phyloP scores from a whole-genome alignment of 768 basidiomycete genomes.

The Nidularia pulvinata region DNA sequence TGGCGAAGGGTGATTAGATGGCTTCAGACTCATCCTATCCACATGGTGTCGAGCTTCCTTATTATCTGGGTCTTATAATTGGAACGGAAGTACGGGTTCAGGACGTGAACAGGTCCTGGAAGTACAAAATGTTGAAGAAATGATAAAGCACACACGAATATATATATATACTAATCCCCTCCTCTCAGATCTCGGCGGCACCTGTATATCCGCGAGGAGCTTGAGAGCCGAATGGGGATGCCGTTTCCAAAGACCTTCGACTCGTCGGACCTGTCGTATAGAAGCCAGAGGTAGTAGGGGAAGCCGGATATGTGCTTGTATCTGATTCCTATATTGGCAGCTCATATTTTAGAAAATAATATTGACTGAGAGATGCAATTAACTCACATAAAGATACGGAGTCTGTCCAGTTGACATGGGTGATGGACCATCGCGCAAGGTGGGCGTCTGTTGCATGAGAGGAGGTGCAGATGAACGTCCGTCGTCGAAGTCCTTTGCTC shows the following conservation, averaged over 20 bases:
- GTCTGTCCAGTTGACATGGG: not conserved
- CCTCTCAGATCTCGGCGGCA: conserved; percentile 25
- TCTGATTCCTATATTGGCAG: conserved; percentile 14
- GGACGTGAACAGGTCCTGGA: too few relatives aligned
- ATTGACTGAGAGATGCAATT: not conserved
- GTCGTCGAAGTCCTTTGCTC: not conserved
- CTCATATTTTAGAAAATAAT: too few relatives aligned
- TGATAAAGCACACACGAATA: not conserved
- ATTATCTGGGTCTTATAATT: too few relatives aligned
- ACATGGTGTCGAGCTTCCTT: too few relatives aligned
- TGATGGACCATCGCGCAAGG: not conserved
- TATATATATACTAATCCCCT: not conserved
- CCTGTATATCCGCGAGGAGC: conserved; percentile 22
- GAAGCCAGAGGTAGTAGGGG: conserved; percentile 20
- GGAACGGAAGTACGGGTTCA: too few relatives aligned
- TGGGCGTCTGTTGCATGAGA: not conserved
- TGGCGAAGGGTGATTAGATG: too few relatives aligned
- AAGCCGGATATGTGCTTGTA: conserved; percentile 13
- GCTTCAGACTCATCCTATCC: too few relatives aligned
- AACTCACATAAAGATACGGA: not conserved
- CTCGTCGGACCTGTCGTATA: conserved; percentile 21
- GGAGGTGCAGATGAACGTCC: not conserved
- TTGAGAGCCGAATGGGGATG: conserved; percentile 6
- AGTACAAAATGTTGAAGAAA: too few relatives aligned
- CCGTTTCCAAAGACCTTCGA: conserved; percentile 28